These are phyloP conservation scores for Colletotrichum spinosum DNA, from an alignment of 2,329 filamentous ascomycete genomes.

Conservation along the genomic window DNA sequence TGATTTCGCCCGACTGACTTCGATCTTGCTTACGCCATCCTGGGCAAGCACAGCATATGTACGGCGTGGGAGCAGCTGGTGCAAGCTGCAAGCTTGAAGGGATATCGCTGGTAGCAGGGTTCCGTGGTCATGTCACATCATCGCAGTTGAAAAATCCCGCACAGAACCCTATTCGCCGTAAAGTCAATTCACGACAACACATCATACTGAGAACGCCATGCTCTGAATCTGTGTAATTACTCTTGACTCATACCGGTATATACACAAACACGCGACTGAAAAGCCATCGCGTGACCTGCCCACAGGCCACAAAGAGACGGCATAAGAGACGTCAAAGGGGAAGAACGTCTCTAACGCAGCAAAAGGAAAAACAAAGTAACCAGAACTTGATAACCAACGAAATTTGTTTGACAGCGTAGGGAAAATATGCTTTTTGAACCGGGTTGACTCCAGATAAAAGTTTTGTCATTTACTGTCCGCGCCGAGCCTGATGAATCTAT, in stretches of 20 bases:
- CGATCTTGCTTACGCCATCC: no score
- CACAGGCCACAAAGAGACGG: conserved; percentile 7
- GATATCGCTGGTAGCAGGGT: no score
- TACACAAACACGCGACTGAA: conserved; percentile 28
- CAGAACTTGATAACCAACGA: not conserved
- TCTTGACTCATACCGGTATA: conserved; percentile 32
- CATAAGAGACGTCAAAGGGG: not conserved
- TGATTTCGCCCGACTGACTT: no score
- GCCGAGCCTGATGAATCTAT: conserved; percentile 34
- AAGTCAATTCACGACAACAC: not conserved
- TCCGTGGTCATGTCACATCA: no score
- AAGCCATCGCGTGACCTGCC: conserved; percentile 4
- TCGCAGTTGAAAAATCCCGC: no score
- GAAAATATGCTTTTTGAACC: conserved; percentile 36
- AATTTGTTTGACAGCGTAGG: conserved; percentile 5
- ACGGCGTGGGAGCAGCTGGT: no score
- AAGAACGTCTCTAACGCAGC: conserved; percentile 4
- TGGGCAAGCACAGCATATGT: no score
- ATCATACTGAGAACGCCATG: not conserved
- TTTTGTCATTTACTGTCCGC: conserved; percentile 26
- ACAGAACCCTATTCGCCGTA: no score
- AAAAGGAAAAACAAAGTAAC: conserved; percentile 2
- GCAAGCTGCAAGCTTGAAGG: no score
- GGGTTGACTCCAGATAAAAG: conserved; percentile 34
- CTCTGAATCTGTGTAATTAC: conserved; percentile 33